Evolutionary conservation across 768 basidiomycete species (phyloP).

Genomic region (Termitomyces sp.): DNA sequence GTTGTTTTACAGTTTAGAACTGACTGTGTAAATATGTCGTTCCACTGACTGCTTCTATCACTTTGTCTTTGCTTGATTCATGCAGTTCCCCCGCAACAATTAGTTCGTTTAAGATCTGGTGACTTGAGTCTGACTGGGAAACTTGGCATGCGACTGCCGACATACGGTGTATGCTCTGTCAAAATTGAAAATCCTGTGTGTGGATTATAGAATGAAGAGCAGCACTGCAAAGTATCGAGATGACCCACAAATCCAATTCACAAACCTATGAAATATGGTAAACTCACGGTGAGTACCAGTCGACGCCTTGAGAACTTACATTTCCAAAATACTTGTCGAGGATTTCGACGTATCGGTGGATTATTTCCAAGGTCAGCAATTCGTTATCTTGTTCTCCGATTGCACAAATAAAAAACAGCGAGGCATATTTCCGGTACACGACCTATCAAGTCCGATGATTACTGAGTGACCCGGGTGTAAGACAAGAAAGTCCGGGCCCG

Average conservation of each 20-base stretch:
- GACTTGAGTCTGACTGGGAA: neutral
- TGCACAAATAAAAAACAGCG: conserved; percentile 79
- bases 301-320: conserved; percentile 35
- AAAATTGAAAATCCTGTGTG: conserved; percentile 92
- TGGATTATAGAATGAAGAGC: neutral
- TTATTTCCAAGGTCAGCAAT: conserved; percentile 75
- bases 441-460: conserved; percentile 40
- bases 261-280: conserved; percentile 60
- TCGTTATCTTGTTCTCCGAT: conserved; percentile 74
- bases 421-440: conserved; percentile 81
- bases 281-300: conserved; percentile 22
- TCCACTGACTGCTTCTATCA: conserved; percentile 31
- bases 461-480: neutral
- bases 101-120: conserved; percentile 86
- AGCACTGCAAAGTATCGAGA: neutral
- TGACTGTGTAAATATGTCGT: neutral
- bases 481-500: too few species aligned
- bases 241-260: conserved; percentile 83
- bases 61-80: conserved; percentile 79
- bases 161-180: conserved; percentile 87
- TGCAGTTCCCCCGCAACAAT: conserved; percentile 92
- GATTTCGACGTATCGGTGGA: conserved; percentile 80
- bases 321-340: conserved; percentile 80
- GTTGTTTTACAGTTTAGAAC: neutral
- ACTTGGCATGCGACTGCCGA: neutral